Percentiles rank a stretch among this genome's conserved stretches.
These are phyloP conservation scores for Globisporangium paddicum DNA, from an alignment of 352 stramenopile species.

Conservation along the genomic window DNA sequence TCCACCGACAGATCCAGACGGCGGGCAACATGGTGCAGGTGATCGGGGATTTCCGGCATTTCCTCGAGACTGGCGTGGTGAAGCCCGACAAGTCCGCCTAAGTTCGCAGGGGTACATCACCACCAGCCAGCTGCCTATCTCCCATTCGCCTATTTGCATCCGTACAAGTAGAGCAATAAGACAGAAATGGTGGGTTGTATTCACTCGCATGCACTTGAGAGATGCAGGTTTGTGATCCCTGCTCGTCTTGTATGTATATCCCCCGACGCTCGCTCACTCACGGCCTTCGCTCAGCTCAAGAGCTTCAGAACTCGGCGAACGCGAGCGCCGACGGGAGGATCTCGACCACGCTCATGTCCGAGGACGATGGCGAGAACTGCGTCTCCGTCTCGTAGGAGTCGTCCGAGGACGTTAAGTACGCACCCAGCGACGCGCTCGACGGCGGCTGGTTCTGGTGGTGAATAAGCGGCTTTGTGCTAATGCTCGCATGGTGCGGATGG, in stretches of 20 bases:
- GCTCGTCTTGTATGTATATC: constrained; percentile 1
- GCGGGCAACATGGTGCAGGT: constrained; percentile 80
- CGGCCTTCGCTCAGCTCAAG: too few relatives aligned
- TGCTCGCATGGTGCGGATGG: background rate
- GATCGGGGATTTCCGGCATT: constrained; percentile 78
- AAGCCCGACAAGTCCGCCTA: constrained; percentile 23
- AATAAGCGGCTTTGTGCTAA: background rate
- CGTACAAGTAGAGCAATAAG: background rate
- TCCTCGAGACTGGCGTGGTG: constrained; percentile 64
- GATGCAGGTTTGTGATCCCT: background rate
- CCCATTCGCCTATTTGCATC: background rate
- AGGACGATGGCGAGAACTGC: constrained; percentile 26
- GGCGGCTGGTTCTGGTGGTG: constrained; percentile 6
- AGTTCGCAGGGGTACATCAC: background rate
- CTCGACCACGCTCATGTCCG: constrained; percentile 27
- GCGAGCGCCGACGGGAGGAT: constrained; percentile 22
- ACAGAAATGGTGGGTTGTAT: background rate
- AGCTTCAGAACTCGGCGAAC: constrained; percentile 36
- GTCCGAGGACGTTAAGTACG: constrained; percentile 49
- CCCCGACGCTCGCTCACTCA: background rate
- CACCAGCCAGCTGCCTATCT: background rate
- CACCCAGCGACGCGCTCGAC: constrained; percentile 15
- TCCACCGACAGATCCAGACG: constrained; percentile 84
- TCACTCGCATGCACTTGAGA: constrained; percentile 1
- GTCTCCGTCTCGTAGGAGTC: constrained; percentile 29